These are phyloP conservation scores for Rhodofomes roseus DNA, from an alignment of 1,284 basidiomycete species.

Conservation along the genomic window DNA sequence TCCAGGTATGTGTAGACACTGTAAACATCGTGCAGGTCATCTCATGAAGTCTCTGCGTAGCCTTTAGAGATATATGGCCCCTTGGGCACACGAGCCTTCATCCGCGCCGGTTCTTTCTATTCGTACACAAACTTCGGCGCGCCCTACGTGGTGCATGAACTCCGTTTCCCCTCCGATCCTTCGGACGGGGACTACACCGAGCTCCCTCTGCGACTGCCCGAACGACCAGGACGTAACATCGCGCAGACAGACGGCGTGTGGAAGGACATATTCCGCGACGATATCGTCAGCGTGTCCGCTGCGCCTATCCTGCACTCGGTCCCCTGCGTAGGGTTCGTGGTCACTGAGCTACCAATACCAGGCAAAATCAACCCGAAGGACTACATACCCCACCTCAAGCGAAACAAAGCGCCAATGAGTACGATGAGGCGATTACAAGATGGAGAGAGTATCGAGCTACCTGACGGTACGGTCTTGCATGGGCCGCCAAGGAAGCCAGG, in stretches of 20 bases:
- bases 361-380: conserved; percentile 69
- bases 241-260: conserved; percentile 63
- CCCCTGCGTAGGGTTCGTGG: conserved; percentile 80
- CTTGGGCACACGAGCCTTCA: conserved; percentile 77
- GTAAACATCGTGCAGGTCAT: background rate
- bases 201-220: conserved; percentile 47
- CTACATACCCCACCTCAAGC: conserved; percentile 63
- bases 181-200: conserved; percentile 43
- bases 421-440: conserved; percentile 69
- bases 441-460: conserved; percentile 66
- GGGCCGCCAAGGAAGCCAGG: conserved; percentile 71
- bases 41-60: conserved; percentile 5
- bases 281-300: conserved; percentile 70
- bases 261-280: conserved; percentile 61
- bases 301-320: conserved; percentile 83
- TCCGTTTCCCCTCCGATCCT: conserved; percentile 62
- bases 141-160: conserved; percentile 88
- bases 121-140: conserved; percentile 70
- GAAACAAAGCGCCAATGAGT: conserved; percentile 70
- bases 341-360: conserved; percentile 73
- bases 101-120: conserved; percentile 70
- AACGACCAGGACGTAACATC: conserved; percentile 73
- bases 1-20: conserved; percentile 10
- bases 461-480: conserved; percentile 73
- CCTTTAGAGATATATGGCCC: conserved; percentile 90